Evolutionary conservation across 1,284 basidiomycete species (phyloP).

Genomic region (Ganoderma sinense): DNA sequence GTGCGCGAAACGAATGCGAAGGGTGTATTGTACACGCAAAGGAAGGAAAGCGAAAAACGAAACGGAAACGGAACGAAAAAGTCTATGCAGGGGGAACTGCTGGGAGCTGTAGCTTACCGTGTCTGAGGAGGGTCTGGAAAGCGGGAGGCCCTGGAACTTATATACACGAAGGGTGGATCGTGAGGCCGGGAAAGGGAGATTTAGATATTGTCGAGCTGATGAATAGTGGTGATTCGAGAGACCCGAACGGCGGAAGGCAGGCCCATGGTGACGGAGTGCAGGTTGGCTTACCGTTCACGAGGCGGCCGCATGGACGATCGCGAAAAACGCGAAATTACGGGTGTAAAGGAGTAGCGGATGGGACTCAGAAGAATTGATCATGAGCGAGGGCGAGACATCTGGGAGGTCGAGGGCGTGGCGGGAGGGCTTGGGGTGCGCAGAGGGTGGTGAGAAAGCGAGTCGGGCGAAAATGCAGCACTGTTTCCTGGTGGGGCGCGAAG

Average conservation of each 20-base stretch:
- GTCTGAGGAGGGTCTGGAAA: constrained; percentile 22
- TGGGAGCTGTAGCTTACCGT: constrained; percentile 25
- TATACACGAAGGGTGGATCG: constrained; percentile 24
- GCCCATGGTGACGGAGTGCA: constrained; percentile 18
- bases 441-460: not conserved
- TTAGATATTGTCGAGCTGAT: not conserved
- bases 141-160: constrained; percentile 25
- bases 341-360: constrained; percentile 15
- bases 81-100: constrained; percentile 20
- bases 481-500: constrained; percentile 5
- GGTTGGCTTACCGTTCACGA: constrained; percentile 17
- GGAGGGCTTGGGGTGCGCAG: constrained; percentile 6
- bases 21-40: constrained; percentile 30
- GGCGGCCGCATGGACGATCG: constrained; percentile 25
- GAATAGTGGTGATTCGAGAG: not conserved
- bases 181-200: constrained; percentile 16
- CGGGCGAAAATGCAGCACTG: constrained; percentile 1
- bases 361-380: constrained; percentile 8
- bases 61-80: constrained; percentile 10
- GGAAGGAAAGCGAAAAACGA: constrained; percentile 15
- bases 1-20: constrained; percentile 9
- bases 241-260: not conserved
- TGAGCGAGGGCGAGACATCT: constrained; percentile 1
- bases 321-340: constrained; percentile 15
- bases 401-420: constrained; percentile 8